Base-by-base conservation (phyloP, 371 early-diverging fungal species). In the Mortierella sp. region DNA sequence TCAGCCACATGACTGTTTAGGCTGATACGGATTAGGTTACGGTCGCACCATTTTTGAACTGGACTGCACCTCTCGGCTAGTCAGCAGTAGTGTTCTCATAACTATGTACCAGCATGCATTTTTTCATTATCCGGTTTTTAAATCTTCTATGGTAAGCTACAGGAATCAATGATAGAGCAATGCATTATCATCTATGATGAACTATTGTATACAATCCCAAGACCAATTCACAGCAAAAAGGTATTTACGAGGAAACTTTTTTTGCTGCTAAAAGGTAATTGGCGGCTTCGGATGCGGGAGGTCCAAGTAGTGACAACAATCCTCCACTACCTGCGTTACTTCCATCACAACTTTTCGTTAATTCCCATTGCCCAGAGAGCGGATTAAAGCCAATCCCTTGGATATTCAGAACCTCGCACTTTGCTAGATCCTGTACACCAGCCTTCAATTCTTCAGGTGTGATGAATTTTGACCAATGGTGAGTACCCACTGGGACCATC, bases 401-500 rank as follows among this genome's bases (percentile, higher is more conserved):
- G 16, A 84, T 63, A 43, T 81, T 77, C 52, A 65, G 40, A 11
- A 85, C 83, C 48, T 62, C 53, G 24, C 78, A 77, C 16, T 67
- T 60, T 3, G 77, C 65, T 21, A 76, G 58, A 4, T 72, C 66
- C 50, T 78, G 57, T 19, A 85, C 74, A 11, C 76, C 76, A 2
- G 61, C 22, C 32, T 63, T 50, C 21, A 93, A 74, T 73, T 95
- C 95, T 1, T 86, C 76, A 1, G 95, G 94, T 19, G 75, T 86
- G 60, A 97, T 87, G 76, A 96, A 98, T 83, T 97, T 97, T 47
- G 84, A 80, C 89, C 92, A 91, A 36, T 95, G 93, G 69, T 98
- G 98, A 0, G 98, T 98, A 5, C 96, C 96, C 3, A 85, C 77
- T 11, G 96, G 96, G 0, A 97, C 97, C 86, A 93, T 83, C 9